Evolutionary conservation across 2,329 filamentous ascomycete species (phyloP), one percentile per base, ranked within the genome.

Genomic region (Aspergillus neoniger): DNA sequence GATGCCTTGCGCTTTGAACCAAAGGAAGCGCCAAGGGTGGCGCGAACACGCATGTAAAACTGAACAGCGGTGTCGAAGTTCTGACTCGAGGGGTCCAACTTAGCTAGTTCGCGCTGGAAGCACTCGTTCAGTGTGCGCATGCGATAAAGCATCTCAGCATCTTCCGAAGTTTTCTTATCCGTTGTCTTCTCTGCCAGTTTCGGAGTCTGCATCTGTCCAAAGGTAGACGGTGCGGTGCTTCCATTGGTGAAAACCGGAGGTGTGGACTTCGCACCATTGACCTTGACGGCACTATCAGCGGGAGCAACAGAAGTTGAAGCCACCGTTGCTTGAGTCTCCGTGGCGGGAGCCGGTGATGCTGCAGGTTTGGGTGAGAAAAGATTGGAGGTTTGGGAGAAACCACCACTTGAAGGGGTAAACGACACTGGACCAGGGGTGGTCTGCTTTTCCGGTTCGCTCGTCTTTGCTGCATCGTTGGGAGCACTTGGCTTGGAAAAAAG

Each of bases 1-100:
- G 48, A 25, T 17, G 61, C 57, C 63, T 75, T 75, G 47, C 73
- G 71, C 62, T 76, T 73, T 17, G 58, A 41, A 41, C 63, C 73
- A 52, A 77, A 58, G 4, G 76, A 75, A 15, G 67, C 67, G 30
- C 75, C 76, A 50, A 80, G 70, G 2, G 71, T 70, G 17, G 74
- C 72, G 48, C 78, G 76, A 55, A 75, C 68, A 48, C 71, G 71
- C 54, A 76, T 64, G 61, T 79, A 80, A 55, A 74, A 74, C 5
- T 73, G 63, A 28, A 80, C 66, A 36, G 76, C 38, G 15, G 66
- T 62, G 57, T 78, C 76, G 52, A 79, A 75, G 48, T 72, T 69
- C 49, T 76, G 63, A 2, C 55, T 69, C 15, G 67, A 63, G 5
- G 76, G 72, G 58, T 79, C 68, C 23, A 73, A 61, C 4, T 64